phyloP scores from a whole-genome alignment of 1,284 basidiomycete genomes.

The Ganoderma sinense region DNA sequence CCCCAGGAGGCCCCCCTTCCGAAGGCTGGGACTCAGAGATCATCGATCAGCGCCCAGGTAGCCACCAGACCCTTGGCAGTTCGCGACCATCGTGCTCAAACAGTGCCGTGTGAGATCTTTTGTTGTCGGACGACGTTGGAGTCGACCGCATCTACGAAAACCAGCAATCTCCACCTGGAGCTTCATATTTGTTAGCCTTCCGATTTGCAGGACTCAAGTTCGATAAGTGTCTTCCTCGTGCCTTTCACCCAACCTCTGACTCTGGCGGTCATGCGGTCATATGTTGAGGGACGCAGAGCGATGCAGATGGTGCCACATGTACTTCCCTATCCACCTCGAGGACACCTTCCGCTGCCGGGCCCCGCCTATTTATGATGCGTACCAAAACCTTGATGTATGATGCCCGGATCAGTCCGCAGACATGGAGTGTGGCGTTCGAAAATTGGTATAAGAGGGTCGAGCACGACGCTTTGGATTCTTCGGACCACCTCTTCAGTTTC shows the following conservation, averaged over 20 bases:
- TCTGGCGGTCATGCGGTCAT: neutral
- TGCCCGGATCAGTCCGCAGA: conserved; percentile 7
- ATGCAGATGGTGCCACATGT: neutral
- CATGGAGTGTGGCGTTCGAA: neutral
- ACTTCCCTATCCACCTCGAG: neutral
- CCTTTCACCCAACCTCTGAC: too few relatives aligned
- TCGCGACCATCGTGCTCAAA: neutral
- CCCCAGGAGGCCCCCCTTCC: too few relatives aligned
- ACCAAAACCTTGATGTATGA: neutral
- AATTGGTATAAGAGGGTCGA: neutral
- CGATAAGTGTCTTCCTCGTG: neutral
- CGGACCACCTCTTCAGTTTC: neutral
- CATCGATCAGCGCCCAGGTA: neutral
- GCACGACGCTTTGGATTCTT: neutral
- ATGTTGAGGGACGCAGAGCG: neutral
- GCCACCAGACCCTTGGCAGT: neutral
- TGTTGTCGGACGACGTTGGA: neutral
- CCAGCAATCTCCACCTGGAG: neutral
- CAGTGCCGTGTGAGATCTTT: too few relatives aligned
- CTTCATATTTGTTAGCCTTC: neutral
- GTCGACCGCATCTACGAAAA: neutral
- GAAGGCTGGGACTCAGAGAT: neutral
- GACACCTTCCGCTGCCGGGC: neutral
- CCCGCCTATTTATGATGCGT: neutral
- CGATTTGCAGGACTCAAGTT: neutral